phyloP scores from a whole-genome alignment of 2,329 filamentous ascomycete species.

The Diaporthe batatas region DNA sequence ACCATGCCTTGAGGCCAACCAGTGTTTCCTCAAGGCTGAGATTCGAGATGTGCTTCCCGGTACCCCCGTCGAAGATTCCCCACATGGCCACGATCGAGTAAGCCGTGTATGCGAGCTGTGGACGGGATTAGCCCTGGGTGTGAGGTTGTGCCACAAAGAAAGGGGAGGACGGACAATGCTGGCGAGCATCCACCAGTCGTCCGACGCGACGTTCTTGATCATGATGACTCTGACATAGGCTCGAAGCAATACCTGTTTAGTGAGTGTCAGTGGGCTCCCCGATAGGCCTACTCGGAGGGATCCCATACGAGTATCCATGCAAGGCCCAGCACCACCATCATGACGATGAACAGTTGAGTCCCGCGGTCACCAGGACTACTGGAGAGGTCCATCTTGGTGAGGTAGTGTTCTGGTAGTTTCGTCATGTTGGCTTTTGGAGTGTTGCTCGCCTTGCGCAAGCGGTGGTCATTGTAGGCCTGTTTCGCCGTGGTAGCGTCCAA shows the following conservation, averaged over 20 bases:
- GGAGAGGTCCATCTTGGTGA: conserved; percentile 15
- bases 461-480: conserved; percentile 15
- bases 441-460: background rate
- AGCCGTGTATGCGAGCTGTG: conserved; percentile 52
- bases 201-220: conserved; percentile 57
- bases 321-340: conserved; percentile 10
- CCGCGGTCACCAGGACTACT: conserved; percentile 6
- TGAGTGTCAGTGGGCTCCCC: background rate
- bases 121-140: conserved; percentile 19
- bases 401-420: conserved; percentile 21
- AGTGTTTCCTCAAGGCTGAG: conserved; percentile 45
- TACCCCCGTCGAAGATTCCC: conserved; percentile 50
- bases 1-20: conserved; percentile 53
- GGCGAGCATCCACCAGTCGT: conserved; percentile 63
- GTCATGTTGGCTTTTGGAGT: conserved; percentile 21
- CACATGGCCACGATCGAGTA: conserved; percentile 51
- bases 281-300: no score
- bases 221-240: conserved; percentile 60
- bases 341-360: conserved; percentile 28
- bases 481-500: background rate
- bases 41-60: conserved; percentile 46
- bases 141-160: no score
- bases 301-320: conserved; percentile 36
- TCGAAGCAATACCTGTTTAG: conserved; percentile 52
- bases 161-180: conserved; percentile 54